A percentile compares a stretch with the other conserved stretches of the same genome.
Conservation (phyloP, 2,329 filamentous ascomycete species). For the Akanthomyces muscarius region DNA sequence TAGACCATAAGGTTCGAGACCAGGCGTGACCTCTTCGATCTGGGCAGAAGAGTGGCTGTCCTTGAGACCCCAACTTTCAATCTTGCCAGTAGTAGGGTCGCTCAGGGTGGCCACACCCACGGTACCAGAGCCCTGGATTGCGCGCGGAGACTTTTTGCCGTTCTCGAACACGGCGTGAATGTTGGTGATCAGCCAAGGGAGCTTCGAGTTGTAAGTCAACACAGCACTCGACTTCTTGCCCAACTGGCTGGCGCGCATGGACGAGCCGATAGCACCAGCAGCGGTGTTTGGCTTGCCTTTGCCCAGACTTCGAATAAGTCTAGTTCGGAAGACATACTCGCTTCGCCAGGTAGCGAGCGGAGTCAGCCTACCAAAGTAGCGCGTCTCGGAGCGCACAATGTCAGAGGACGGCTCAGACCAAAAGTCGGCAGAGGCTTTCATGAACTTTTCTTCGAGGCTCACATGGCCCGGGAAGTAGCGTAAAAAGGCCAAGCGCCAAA, state of each 20-base stretch:
- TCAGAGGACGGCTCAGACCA: slow-evolving; percentile 48
- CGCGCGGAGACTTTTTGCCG: slow-evolving; percentile 69
- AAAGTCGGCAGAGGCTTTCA: slow-evolving; percentile 34
- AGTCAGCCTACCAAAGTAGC: slow-evolving; percentile 78
- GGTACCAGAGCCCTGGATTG: slow-evolving; percentile 80
- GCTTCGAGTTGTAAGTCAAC: slow-evolving; percentile 79
- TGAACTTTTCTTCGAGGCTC: slow-evolving; percentile 28
- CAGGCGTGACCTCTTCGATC: slow-evolving; percentile 71
- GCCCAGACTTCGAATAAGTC: slow-evolving; percentile 73
- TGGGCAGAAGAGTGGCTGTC: slow-evolving; percentile 73
- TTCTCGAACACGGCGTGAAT: slow-evolving; percentile 72
- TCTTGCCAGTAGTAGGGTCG: slow-evolving; percentile 70
- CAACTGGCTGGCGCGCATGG: slow-evolving; percentile 45
- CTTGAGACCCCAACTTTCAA: slow-evolving; percentile 76
- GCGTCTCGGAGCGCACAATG: slow-evolving; percentile 64
- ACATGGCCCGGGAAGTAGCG: slow-evolving; percentile 80
- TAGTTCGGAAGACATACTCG: slow-evolving; percentile 86
- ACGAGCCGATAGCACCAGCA: slow-evolving; percentile 47
- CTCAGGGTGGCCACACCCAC: slow-evolving; percentile 74
- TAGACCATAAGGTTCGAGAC: slow-evolving; percentile 70
- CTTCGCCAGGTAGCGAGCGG: slow-evolving; percentile 88
- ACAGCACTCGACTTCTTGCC: slow-evolving; percentile 68
- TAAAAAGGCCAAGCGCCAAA: slow-evolving; percentile 89
- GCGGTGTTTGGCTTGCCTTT: slow-evolving; percentile 73
- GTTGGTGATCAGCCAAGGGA: slow-evolving; percentile 74